Conservation (phyloP, 1,284 basidiomycete genomes). For the Peniophora sp. region DNA sequence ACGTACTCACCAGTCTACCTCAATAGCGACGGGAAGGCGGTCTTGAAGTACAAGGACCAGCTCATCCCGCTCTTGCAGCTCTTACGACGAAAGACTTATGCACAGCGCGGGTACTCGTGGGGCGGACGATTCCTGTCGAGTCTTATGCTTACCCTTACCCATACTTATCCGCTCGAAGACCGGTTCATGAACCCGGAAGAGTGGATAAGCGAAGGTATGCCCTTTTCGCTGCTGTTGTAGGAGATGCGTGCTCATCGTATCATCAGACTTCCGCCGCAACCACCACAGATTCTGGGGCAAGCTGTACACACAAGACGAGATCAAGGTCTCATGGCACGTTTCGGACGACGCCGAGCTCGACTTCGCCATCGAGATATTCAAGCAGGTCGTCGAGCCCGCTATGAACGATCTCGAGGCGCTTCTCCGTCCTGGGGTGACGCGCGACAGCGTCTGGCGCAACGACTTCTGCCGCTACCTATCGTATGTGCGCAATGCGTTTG, state of each 20-base stretch:
- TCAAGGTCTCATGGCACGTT: constrained; percentile 78
- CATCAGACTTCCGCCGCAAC: constrained; percentile 58
- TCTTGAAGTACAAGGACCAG: constrained; percentile 57
- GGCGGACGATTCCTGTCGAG: constrained; percentile 76
- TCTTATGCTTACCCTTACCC: constrained; percentile 68
- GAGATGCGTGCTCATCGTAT: background rate
- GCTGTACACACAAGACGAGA: constrained; percentile 49
- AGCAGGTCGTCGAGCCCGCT: constrained; percentile 63
- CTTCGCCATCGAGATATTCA: constrained; percentile 71
- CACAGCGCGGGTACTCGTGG: constrained; percentile 82
- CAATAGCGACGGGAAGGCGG: constrained; percentile 62
- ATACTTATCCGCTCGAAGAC: constrained; percentile 80
- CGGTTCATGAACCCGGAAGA: constrained; percentile 78
- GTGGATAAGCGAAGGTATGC: constrained; percentile 66
- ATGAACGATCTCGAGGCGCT: constrained; percentile 55
- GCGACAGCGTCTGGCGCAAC: constrained; percentile 74
- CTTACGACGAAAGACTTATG: constrained; percentile 65
- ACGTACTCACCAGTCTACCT: no score
- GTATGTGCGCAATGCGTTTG: constrained; percentile 60
- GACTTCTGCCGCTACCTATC: constrained; percentile 78
- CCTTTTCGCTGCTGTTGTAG: no score
- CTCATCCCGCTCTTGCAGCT: constrained; percentile 61
- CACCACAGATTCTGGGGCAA: constrained; percentile 81
- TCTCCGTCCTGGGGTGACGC: constrained; percentile 42
- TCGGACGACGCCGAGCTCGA: constrained; percentile 62